These are phyloP conservation scores for Henckelia pumila DNA, from an alignment of 257 asterid genomes.

Conservation along the genomic window DNA sequence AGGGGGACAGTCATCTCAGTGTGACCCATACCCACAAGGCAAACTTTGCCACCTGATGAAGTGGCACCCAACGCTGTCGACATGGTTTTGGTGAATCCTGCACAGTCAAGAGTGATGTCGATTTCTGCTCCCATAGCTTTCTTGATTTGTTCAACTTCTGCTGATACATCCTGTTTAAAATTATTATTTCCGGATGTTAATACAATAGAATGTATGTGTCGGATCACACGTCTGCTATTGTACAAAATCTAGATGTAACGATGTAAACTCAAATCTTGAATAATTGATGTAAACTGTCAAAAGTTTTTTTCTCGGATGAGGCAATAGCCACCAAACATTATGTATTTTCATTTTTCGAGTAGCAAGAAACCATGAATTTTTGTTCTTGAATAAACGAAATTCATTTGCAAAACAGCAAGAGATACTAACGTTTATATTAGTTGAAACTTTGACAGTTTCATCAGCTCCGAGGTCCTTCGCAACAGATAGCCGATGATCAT, in stretches of 20 bases:
- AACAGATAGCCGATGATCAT: conserved; percentile 65
- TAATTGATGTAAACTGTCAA: too few relatives aligned
- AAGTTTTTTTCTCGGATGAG: too few relatives aligned
- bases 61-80: conserved; percentile 83
- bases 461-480: conserved; percentile 86
- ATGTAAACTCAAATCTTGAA: neutral
- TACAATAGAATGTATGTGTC: neutral
- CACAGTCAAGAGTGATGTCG: conserved; percentile 78
- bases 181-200: neutral
- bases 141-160: conserved; percentile 60
- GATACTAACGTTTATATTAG: conserved; percentile 45
- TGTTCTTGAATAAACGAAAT: neutral
- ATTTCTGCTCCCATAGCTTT: conserved; percentile 57
- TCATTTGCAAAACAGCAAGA: conserved; percentile 2
- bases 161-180: conserved; percentile 54
- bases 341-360: neutral
- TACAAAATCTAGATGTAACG: too few relatives aligned
- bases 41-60: conserved; percentile 81
- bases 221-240: neutral
- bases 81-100: conserved; percentile 84
- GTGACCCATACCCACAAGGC: conserved; percentile 91
- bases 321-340: neutral
- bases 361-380: neutral
- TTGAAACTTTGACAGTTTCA: conserved; percentile 63
- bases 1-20: conserved; percentile 77